phyloP scores from a whole-genome alignment of 1,284 basidiomycete genomes.

The Vanrija sp. region DNA sequence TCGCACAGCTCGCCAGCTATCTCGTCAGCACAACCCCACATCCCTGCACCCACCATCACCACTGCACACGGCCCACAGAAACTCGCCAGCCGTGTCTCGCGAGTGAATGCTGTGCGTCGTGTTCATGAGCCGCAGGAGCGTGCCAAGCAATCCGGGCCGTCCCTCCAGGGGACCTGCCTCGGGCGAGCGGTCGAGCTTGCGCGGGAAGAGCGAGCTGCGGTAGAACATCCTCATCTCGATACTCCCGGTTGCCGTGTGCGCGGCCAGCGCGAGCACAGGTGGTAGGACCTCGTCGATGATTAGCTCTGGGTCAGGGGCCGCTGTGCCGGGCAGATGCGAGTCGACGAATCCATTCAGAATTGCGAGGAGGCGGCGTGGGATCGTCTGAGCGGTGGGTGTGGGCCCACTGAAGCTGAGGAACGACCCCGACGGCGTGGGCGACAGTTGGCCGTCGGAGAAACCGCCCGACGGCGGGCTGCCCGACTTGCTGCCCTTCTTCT shows the following conservation, averaged over 20 bases:
- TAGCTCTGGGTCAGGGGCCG: slow-evolving; percentile 26
- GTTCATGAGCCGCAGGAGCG: slow-evolving; percentile 70
- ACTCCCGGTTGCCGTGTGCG: slow-evolving; percentile 63
- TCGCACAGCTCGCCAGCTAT: slow-evolving; percentile 65
- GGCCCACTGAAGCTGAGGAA: neutral
- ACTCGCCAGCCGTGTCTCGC: slow-evolving; percentile 74
- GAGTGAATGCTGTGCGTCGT: slow-evolving; percentile 66
- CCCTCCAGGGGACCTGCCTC: slow-evolving; percentile 60
- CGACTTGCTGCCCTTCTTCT: neutral
- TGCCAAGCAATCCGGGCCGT: slow-evolving; percentile 67
- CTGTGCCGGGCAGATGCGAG: slow-evolving; percentile 23
- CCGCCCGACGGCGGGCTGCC: no score
- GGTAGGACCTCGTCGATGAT: slow-evolving; percentile 70
- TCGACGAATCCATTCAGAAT: slow-evolving; percentile 30
- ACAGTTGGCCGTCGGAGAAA: slow-evolving; percentile 1
- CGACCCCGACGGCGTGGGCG: slow-evolving; percentile 8
- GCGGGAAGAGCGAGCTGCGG: slow-evolving; percentile 64
- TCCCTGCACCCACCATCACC: slow-evolving; percentile 61
- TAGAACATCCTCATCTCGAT: slow-evolving; percentile 57
- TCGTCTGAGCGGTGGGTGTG: slow-evolving; percentile 8
- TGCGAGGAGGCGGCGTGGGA: slow-evolving; percentile 24
- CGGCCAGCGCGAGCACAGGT: slow-evolving; percentile 69
- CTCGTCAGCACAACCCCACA: neutral
- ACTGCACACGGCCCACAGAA: slow-evolving; percentile 74
- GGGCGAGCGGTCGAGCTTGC: slow-evolving; percentile 67